These are phyloP conservation scores for Nyctanthes arbortristis DNA, from an alignment of 257 asterid genomes.

Conservation along the genomic window DNA sequence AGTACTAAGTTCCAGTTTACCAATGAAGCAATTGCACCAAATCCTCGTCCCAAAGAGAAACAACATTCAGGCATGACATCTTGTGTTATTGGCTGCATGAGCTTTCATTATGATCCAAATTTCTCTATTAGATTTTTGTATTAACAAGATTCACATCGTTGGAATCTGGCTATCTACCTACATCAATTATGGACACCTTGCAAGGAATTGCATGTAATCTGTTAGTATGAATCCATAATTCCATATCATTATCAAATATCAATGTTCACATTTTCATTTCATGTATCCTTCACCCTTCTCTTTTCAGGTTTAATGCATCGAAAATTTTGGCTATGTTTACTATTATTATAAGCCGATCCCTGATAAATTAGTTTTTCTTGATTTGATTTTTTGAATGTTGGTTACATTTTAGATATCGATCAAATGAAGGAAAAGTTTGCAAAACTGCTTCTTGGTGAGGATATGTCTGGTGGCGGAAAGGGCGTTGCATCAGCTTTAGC, in stretches of 20 bases:
- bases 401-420: slow-evolving; percentile 48
- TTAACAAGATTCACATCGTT: neutral
- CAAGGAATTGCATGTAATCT: too few relatives aligned
- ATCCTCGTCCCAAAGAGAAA: slow-evolving; percentile 24
- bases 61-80: slow-evolving; percentile 39
- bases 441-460: slow-evolving; percentile 94
- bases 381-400: neutral
- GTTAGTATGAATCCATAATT: too few relatives aligned
- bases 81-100: neutral
- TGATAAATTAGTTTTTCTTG: slow-evolving; percentile 2
- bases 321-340: neutral
- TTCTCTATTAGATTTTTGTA: neutral
- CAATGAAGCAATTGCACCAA: slow-evolving; percentile 16
- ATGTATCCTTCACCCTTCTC: too few relatives aligned
- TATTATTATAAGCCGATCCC: too few relatives aligned
- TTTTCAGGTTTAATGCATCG: too few relatives aligned
- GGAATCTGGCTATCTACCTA: neutral
- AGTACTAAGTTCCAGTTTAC: slow-evolving; percentile 26
- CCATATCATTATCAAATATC: too few relatives aligned
- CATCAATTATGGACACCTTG: too few relatives aligned
- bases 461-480: slow-evolving; percentile 98
- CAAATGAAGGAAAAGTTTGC: slow-evolving; percentile 89
- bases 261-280: too few relatives aligned
- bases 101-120: neutral
- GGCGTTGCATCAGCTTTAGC: slow-evolving; percentile 96